These are phyloP conservation scores for Stentor coeruleus DNA, from an alignment of 73 alveolate genomes.

Conservation along the genomic window DNA sequence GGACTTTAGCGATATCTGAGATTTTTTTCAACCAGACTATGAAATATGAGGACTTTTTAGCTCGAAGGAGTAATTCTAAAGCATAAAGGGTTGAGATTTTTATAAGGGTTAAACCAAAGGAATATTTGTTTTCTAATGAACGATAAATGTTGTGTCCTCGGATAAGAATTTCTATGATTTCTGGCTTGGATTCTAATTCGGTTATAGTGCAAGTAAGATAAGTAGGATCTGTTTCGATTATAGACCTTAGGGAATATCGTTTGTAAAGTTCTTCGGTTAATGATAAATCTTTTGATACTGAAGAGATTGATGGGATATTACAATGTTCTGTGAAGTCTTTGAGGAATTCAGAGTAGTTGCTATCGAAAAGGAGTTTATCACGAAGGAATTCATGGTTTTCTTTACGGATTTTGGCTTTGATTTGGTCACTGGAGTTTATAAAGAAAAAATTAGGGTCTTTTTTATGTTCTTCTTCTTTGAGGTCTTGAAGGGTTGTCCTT, in stretches of 20 bases:
- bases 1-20: not conserved
- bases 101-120: no score
- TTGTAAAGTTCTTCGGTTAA: not conserved
- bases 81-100: not conserved
- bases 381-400: not conserved
- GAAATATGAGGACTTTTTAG: not conserved
- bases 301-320: no score
- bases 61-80: not conserved
- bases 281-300: not conserved
- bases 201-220: not conserved
- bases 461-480: not conserved
- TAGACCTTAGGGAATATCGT: not conserved
- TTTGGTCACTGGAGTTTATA: not conserved
- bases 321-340: not conserved
- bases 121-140: no score
- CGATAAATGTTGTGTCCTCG: not conserved
- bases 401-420: not conserved
- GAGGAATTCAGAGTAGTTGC: not conserved
- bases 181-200: not conserved
- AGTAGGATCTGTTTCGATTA: not conserved
- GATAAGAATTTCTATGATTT: not conserved
- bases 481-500: constrained; percentile 50
- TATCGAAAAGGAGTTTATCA: not conserved
- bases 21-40: not conserved
- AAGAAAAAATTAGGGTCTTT: not conserved